Percentiles rank a stretch among this genome's conserved stretches.
Conservation (phyloP, 2,329 filamentous ascomycete genomes). For the Trichoderma sp. region DNA sequence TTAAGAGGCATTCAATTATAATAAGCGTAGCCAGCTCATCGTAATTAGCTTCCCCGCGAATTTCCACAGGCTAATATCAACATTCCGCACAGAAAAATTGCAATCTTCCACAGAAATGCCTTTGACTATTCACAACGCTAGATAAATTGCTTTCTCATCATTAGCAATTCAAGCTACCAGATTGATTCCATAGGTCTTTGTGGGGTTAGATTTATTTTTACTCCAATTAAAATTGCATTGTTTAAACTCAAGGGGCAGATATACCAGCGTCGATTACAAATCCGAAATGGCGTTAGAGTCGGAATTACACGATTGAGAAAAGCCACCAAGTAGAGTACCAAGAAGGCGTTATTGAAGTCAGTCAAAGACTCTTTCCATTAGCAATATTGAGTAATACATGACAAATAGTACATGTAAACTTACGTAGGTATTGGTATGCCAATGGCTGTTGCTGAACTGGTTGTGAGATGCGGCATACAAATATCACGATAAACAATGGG, state of each 20-base stretch:
- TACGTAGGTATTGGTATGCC: neutral
- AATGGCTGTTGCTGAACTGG: neutral
- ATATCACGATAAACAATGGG: neutral
- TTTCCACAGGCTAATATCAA: neutral
- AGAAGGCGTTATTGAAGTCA: neutral
- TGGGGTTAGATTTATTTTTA: neutral
- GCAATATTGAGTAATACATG: conserved; percentile 1
- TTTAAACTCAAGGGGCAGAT: neutral
- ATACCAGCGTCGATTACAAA: conserved; percentile 1
- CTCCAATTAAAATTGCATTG: neutral
- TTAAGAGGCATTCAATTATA: too few species aligned
- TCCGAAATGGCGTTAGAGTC: neutral
- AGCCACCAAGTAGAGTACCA: neutral
- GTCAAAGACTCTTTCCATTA: neutral
- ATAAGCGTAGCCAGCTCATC: too few species aligned
- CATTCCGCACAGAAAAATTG: neutral
- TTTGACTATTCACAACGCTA: neutral
- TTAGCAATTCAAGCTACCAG: neutral
- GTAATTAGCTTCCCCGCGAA: neutral
- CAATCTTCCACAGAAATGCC: neutral
- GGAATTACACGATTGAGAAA: conserved; percentile 6
- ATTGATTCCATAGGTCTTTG: conserved; percentile 12
- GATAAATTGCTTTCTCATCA: conserved; percentile 12
- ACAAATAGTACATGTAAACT: neutral
- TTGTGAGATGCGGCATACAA: neutral